Conservation (phyloP, 2,329 filamentous ascomycete species). For the Botrytis elliptica region DNA sequence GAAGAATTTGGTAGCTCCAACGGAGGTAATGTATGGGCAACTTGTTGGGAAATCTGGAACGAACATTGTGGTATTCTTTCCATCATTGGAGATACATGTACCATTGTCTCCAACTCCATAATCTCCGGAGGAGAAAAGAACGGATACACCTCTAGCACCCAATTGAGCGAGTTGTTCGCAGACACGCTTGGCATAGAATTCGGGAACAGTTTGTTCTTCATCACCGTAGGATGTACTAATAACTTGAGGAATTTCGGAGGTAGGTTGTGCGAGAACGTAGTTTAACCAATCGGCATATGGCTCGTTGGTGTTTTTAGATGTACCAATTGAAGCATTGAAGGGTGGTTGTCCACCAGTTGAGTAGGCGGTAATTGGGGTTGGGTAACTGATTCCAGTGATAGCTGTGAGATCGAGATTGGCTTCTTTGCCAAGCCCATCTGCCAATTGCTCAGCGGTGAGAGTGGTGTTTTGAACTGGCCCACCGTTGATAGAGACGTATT, state of each 20-base stretch:
- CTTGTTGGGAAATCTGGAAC: slow-evolving; percentile 54
- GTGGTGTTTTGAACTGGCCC: slow-evolving; percentile 26
- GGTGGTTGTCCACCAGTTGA: slow-evolving; percentile 56
- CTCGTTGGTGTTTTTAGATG: slow-evolving; percentile 46
- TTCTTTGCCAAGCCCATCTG: slow-evolving; percentile 40
- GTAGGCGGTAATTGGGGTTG: slow-evolving; percentile 53
- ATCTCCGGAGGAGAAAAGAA: slow-evolving; percentile 55
- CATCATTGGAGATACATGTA: slow-evolving; percentile 54
- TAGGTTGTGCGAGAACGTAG: slow-evolving; percentile 47
- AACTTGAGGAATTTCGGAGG: slow-evolving; percentile 50
- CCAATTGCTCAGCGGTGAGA: slow-evolving; percentile 23
- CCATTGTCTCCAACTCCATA: slow-evolving; percentile 44
- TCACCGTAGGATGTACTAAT: slow-evolving; percentile 59
- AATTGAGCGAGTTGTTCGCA: slow-evolving; percentile 56
- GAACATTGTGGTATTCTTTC: slow-evolving; percentile 53
- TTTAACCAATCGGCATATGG: slow-evolving; percentile 57
- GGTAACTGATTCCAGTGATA: slow-evolving; percentile 53
- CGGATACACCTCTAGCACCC: slow-evolving; percentile 52
- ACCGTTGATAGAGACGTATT: slow-evolving; percentile 23
- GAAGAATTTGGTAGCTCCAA: slow-evolving; percentile 29
- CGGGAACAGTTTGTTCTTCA: slow-evolving; percentile 56
- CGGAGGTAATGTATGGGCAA: slow-evolving; percentile 38
- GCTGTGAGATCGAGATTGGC: slow-evolving; percentile 58
- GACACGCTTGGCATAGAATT: slow-evolving; percentile 51
- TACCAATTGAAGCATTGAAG: slow-evolving; percentile 47